Evolutionary conservation across 2,329 filamentous ascomycete genomes (phyloP).

Genomic region (Aureobasidium uvarum): DNA sequence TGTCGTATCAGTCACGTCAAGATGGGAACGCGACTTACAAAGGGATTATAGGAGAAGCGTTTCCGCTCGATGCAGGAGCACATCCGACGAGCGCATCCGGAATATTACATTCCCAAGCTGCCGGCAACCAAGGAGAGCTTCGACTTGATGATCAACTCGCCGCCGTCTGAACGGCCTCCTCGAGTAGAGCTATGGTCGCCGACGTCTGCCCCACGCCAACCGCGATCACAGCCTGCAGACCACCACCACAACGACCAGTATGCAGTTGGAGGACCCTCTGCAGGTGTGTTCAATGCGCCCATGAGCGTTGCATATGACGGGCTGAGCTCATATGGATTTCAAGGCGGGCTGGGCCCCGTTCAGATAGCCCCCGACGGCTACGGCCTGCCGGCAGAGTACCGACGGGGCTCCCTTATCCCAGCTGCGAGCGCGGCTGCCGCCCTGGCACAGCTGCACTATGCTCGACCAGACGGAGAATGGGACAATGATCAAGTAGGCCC

Average conservation of each 20-base stretch:
- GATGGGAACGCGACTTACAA: constrained; percentile 13
- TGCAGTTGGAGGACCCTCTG: constrained; percentile 35
- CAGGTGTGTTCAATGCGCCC: constrained; percentile 39
- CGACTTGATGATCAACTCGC: constrained; percentile 89
- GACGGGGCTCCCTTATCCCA: constrained; percentile 61
- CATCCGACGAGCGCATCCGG: constrained; percentile 92
- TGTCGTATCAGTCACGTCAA: neutral
- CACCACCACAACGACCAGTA: constrained; percentile 33
- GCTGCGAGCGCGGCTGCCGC: constrained; percentile 79
- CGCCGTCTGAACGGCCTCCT: constrained; percentile 66
- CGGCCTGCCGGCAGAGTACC: constrained; percentile 61
- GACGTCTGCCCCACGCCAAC: constrained; percentile 27
- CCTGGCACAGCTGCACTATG: constrained; percentile 77
- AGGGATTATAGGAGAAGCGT: constrained; percentile 70
- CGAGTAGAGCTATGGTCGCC: constrained; percentile 37
- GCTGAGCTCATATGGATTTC: constrained; percentile 37
- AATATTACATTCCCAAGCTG: constrained; percentile 96
- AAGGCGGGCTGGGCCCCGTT: constrained; percentile 35
- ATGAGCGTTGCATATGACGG: constrained; percentile 36
- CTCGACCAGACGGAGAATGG: constrained; percentile 73
- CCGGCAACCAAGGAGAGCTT: constrained; percentile 98
- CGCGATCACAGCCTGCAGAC: constrained; percentile 28
- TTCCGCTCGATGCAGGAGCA: constrained; percentile 99
- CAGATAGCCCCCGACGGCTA: constrained; percentile 32
- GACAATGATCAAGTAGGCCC: constrained; percentile 71